Conservation (phyloP, 306 rosid genomes). For the Gastrolobium bilobum region DNA sequence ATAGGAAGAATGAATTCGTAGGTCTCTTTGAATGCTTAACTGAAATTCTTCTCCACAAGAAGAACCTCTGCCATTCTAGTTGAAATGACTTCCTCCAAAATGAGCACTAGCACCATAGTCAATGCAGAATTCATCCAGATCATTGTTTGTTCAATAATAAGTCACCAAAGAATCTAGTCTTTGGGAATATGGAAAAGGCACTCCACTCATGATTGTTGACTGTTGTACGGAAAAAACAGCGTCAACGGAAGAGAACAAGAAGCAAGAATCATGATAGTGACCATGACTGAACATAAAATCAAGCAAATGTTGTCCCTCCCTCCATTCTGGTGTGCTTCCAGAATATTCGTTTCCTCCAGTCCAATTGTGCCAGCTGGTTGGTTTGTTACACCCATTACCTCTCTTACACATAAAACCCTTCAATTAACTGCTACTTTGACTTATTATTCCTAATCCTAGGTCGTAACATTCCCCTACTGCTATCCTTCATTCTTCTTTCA, state of each 20-base stretch:
- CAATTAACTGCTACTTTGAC: background rate
- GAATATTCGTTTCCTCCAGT: background rate
- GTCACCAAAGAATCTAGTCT: slow-evolving; percentile 69
- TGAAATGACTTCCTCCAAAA: slow-evolving; percentile 73
- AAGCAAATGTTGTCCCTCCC: slow-evolving; percentile 60
- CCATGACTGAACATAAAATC: slow-evolving; percentile 71
- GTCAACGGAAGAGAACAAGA: slow-evolving; percentile 67
- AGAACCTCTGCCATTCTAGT: slow-evolving; percentile 49
- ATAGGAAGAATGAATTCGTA: background rate
- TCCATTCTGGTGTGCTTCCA: slow-evolving; percentile 1
- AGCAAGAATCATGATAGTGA: slow-evolving; percentile 66
- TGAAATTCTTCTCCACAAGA: background rate
- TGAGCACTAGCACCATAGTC: slow-evolving; percentile 64
- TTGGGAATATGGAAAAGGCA: slow-evolving; percentile 73
- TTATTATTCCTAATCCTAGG: background rate
- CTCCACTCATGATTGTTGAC: slow-evolving; percentile 55
- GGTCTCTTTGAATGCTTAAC: background rate
- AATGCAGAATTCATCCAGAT: slow-evolving; percentile 68
- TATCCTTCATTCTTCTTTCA: background rate
- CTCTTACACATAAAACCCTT: background rate
- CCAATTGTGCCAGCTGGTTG: slow-evolving; percentile 1
- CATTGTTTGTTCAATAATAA: slow-evolving; percentile 73
- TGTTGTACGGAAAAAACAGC: slow-evolving; percentile 62
- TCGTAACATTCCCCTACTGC: background rate
- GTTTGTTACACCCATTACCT: background rate